Evolutionary conservation across 2,329 filamentous ascomycete species (phyloP).

Genomic region (Nothopassalora personata): DNA sequence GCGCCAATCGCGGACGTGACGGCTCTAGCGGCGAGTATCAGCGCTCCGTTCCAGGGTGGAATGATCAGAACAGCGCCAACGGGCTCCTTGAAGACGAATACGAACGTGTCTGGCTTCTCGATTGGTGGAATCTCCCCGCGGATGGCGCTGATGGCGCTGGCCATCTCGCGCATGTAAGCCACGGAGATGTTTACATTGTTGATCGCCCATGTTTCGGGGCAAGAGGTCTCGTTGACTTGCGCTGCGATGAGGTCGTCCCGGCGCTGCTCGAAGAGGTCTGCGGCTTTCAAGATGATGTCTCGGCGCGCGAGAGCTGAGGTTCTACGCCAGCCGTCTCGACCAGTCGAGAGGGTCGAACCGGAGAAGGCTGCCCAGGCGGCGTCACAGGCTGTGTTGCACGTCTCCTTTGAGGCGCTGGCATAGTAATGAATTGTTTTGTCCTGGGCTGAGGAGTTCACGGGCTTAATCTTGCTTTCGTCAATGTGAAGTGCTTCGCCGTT

Average conservation of each 20-base stretch:
- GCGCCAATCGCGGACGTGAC: slow-evolving; percentile 21
- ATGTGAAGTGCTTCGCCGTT: slow-evolving; percentile 22
- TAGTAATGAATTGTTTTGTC: slow-evolving; percentile 27
- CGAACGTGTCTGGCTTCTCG: not conserved
- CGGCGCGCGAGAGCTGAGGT: slow-evolving; percentile 25
- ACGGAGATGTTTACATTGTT: slow-evolving; percentile 30
- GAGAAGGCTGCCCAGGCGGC: slow-evolving; percentile 28
- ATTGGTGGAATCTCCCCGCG: not conserved
- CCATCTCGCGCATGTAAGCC: slow-evolving; percentile 29
- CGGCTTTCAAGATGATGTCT: slow-evolving; percentile 27
- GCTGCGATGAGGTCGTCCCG: slow-evolving; percentile 22
- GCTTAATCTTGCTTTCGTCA: not conserved
- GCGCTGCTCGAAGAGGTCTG: slow-evolving; percentile 27
- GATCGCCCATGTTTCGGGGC: slow-evolving; percentile 36
- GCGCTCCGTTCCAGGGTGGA: slow-evolving; percentile 23
- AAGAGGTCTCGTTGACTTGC: slow-evolving; percentile 31
- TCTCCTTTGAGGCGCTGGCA: slow-evolving; percentile 19
- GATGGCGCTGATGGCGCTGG: slow-evolving; percentile 9
- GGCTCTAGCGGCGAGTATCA: slow-evolving; percentile 19
- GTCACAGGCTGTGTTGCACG: slow-evolving; percentile 24
- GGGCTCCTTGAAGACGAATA: slow-evolving; percentile 3
- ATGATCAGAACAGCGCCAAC: slow-evolving; percentile 3
- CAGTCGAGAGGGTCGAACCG: slow-evolving; percentile 13
- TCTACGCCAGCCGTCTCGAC: slow-evolving; percentile 25
- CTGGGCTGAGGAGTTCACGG: not conserved